Percentiles rank a stretch among this genome's conserved stretches.
phyloP scores from a whole-genome alignment of 805 yeast species.

The Metschnikowia noctiluminum region DNA sequence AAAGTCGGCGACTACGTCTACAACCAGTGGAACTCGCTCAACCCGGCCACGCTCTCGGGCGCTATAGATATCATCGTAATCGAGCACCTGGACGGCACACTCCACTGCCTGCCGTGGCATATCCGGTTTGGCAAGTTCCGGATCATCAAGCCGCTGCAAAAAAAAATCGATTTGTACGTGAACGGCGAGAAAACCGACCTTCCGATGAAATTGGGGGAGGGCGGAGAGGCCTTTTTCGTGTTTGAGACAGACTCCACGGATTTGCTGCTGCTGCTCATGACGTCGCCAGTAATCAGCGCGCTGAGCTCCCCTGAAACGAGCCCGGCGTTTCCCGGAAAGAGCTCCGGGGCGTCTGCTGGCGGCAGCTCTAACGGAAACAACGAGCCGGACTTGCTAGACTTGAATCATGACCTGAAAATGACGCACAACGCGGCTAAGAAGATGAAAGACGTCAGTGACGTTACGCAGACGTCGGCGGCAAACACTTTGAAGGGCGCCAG shows the following conservation, averaged over 20 bases:
- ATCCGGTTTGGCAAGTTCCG: slow-evolving; percentile 94
- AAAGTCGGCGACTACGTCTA: slow-evolving; percentile 93
- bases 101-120: slow-evolving; percentile 94
- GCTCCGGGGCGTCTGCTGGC: background rate
- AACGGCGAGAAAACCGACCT: slow-evolving; percentile 77
- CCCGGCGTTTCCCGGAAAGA: slow-evolving; percentile 18
- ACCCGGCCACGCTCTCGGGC: slow-evolving; percentile 94
- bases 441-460: slow-evolving; percentile 19
- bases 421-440: slow-evolving; percentile 26
- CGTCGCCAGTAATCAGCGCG: slow-evolving; percentile 81
- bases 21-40: slow-evolving; percentile 94
- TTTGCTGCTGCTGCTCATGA: slow-evolving; percentile 74
- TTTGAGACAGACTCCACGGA: slow-evolving; percentile 68
- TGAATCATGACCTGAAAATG: slow-evolving; percentile 22
- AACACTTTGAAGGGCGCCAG: background rate
- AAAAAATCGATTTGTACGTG: slow-evolving; percentile 84
- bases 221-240: slow-evolving; percentile 97
- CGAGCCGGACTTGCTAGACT: slow-evolving; percentile 37
- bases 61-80: slow-evolving; percentile 96
- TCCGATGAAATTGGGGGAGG: slow-evolving; percentile 96
- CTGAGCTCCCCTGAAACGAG: slow-evolving; percentile 55
- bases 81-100: slow-evolving; percentile 77
- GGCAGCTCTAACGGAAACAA: background rate
- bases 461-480: too few species aligned
- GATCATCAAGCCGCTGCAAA: slow-evolving; percentile 88